Evolutionary conservation across 2,329 filamentous ascomycete species (phyloP).

Genomic region (Ceratocystis smalleyi): DNA sequence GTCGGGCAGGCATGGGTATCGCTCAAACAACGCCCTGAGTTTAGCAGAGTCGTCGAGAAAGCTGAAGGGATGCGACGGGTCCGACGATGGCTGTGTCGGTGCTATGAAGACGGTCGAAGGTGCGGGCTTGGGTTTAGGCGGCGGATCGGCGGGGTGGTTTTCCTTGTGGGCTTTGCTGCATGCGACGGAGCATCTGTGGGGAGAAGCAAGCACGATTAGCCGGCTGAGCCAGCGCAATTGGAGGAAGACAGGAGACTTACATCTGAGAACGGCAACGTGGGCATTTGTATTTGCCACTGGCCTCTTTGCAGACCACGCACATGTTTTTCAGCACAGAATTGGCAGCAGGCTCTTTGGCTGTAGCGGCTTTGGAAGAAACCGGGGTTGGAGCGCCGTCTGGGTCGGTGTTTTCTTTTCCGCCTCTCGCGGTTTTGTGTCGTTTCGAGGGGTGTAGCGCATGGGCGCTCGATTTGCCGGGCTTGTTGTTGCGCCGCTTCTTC

Average conservation of each 20-base stretch:
- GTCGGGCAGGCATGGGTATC: constrained; percentile 35
- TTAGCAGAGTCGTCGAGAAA: constrained; percentile 36
- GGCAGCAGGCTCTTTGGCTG: background rate
- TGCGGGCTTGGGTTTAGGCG: constrained; percentile 21
- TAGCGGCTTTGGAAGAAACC: background rate
- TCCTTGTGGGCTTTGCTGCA: constrained; percentile 40
- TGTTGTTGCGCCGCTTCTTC: constrained; percentile 12
- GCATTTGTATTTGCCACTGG: constrained; percentile 46
- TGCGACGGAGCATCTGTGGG: constrained; percentile 39
- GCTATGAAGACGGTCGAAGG: constrained; percentile 16
- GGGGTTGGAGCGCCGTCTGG: background rate
- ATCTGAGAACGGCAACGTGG: constrained; percentile 42
- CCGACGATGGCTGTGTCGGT: constrained; percentile 11
- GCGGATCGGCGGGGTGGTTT: constrained; percentile 31
- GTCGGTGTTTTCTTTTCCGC: background rate
- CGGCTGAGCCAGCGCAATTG: constrained; percentile 7
- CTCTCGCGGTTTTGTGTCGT: background rate
- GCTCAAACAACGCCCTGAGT: constrained; percentile 35
- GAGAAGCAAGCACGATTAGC: constrained; percentile 13
- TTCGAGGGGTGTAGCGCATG: background rate
- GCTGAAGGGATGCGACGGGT: constrained; percentile 32
- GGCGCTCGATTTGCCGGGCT: background rate
- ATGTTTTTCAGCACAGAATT: constrained; percentile 10
- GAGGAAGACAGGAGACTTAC: constrained; percentile 28
- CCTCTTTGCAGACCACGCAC: constrained; percentile 39